phyloP scores from a whole-genome alignment of 371 early-diverging fungal genomes.

The Apophysomyces ossiformis region DNA sequence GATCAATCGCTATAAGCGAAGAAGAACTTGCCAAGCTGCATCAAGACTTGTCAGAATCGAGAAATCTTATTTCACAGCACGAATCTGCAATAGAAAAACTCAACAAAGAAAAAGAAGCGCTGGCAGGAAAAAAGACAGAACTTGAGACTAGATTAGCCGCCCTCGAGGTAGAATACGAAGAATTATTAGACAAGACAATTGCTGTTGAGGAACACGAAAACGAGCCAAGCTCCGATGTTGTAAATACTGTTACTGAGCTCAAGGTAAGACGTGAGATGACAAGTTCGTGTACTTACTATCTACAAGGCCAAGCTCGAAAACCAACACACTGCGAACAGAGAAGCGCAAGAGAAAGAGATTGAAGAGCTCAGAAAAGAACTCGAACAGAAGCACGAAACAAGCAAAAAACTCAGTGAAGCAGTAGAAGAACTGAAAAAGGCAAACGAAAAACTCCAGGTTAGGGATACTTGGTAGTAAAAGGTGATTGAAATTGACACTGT shows the following conservation, averaged over 20 bases:
- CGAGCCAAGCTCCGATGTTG: slow-evolving; percentile 65
- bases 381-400: slow-evolving; percentile 71
- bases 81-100: slow-evolving; percentile 71
- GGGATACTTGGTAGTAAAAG: background rate
- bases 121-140: slow-evolving; percentile 70
- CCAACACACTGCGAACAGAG: slow-evolving; percentile 77
- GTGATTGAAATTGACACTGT: background rate
- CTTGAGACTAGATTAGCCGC: slow-evolving; percentile 73
- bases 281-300: background rate
- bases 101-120: slow-evolving; percentile 60
- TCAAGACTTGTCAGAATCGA: slow-evolving; percentile 78
- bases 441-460: slow-evolving; percentile 72
- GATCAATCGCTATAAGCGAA: slow-evolving; percentile 39
- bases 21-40: slow-evolving; percentile 80
- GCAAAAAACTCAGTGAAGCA: slow-evolving; percentile 59
- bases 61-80: slow-evolving; percentile 69
- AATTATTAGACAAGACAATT: slow-evolving; percentile 90
- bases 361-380: slow-evolving; percentile 67
- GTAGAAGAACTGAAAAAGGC: slow-evolving; percentile 63
- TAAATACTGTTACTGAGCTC: slow-evolving; percentile 76
- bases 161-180: slow-evolving; percentile 89
- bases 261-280: slow-evolving; percentile 41
- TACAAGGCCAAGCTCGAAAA: slow-evolving; percentile 75
- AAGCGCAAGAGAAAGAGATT: slow-evolving; percentile 79
- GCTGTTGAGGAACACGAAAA: slow-evolving; percentile 81